phyloP scores from a whole-genome alignment of 352 stramenopile genomes.

The Discostella stelligera region DNA sequence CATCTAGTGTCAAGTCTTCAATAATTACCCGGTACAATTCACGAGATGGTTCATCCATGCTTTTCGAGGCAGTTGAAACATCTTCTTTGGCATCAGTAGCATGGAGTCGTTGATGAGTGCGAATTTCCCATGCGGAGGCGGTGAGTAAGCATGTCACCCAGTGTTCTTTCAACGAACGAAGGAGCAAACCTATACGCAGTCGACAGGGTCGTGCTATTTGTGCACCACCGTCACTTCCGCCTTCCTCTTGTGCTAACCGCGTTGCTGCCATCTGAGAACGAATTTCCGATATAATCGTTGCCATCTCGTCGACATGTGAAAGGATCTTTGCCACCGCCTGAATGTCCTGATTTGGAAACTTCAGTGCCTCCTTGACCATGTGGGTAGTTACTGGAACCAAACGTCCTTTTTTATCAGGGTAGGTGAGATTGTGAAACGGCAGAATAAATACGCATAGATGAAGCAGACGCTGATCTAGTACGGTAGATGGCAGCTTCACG shows the following conservation, averaged over 20 bases:
- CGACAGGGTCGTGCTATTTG: slow-evolving; percentile 31
- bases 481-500: slow-evolving; percentile 9
- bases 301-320: slow-evolving; percentile 65
- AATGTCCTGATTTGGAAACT: slow-evolving; percentile 75
- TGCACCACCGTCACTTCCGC: background rate
- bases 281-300: slow-evolving; percentile 47
- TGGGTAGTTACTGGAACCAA: slow-evolving; percentile 53
- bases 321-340: slow-evolving; percentile 53
- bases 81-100: background rate
- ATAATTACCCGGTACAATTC: slow-evolving; percentile 57
- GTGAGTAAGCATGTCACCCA: slow-evolving; percentile 73
- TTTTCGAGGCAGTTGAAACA: background rate
- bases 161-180: slow-evolving; percentile 66
- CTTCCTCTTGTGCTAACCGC: slow-evolving; percentile 13
- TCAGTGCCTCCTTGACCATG: slow-evolving; percentile 77
- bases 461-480: slow-evolving; percentile 48
- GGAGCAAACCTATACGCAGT: slow-evolving; percentile 62
- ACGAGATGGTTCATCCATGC: slow-evolving; percentile 26
- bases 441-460: slow-evolving; percentile 69
- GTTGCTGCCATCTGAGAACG: slow-evolving; percentile 27
- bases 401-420: slow-evolving; percentile 59
- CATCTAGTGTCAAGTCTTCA: slow-evolving; percentile 57
- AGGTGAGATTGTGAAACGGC: slow-evolving; percentile 68
- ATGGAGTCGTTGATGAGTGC: slow-evolving; percentile 23
- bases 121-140: slow-evolving; percentile 51